phyloP scores from a whole-genome alignment of 768 basidiomycete genomes.

The Lyophyllum atratum region DNA sequence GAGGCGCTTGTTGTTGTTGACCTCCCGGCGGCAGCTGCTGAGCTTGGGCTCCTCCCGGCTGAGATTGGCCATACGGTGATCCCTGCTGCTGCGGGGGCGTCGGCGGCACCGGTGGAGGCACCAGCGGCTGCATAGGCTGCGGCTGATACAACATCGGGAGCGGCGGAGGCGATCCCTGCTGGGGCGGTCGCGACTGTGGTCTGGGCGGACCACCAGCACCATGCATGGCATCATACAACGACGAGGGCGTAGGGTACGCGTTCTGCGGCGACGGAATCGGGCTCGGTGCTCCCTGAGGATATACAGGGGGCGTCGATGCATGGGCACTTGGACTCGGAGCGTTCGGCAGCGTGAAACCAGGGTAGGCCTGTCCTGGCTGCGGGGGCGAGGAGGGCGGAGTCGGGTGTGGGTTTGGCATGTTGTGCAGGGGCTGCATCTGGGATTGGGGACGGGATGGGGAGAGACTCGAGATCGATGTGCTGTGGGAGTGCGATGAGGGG shows the following conservation, averaged over 20 bases:
- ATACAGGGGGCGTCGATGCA: background rate
- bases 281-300: background rate
- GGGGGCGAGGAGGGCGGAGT: background rate
- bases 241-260: background rate
- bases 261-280: background rate
- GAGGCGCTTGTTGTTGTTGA: too few relatives aligned
- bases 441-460: background rate
- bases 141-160: constrained; percentile 8
- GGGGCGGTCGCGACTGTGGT: background rate
- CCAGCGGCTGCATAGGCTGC: background rate
- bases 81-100: background rate
- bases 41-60: constrained; percentile 14
- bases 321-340: background rate
- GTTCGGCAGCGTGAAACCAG: background rate
- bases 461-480: background rate
- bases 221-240: background rate
- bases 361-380: background rate
- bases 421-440: background rate
- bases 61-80: background rate
- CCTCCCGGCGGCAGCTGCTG: background rate
- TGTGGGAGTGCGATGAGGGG: background rate
- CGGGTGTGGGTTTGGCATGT: background rate
- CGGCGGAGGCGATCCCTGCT: background rate
- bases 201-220: background rate
- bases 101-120: background rate